phyloP scores from a whole-genome alignment of 2,329 filamentous ascomycete genomes.

The Curvularia verruculosa region DNA sequence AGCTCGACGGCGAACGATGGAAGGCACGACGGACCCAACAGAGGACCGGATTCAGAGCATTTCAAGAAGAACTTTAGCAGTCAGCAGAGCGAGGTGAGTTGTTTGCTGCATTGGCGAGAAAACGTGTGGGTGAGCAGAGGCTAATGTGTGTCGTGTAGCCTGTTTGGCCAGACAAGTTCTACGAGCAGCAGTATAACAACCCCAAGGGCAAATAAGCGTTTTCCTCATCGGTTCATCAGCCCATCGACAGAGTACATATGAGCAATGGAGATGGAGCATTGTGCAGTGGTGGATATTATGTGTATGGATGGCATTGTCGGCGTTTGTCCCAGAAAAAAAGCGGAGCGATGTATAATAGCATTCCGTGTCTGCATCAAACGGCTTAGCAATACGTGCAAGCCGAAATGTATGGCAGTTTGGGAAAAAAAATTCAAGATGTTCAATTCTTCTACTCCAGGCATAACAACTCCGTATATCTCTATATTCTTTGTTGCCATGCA shows the following conservation, averaged over 20 bases:
- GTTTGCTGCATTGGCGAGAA: not conserved
- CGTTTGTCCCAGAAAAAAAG: constrained; percentile 9
- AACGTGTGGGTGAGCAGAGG: not conserved
- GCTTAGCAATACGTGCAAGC: not conserved
- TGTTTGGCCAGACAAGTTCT: constrained; percentile 40
- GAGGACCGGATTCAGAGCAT: constrained; percentile 36
- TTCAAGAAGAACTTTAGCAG: constrained; percentile 35
- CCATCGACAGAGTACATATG: constrained; percentile 1
- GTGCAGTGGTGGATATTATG: not conserved
- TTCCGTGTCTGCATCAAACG: not conserved
- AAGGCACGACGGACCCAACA: constrained; percentile 32
- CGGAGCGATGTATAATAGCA: constrained; percentile 1
- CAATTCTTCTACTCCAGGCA: not conserved
- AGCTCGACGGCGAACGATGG: constrained; percentile 29
- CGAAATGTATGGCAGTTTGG: not conserved
- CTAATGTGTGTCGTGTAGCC: constrained; percentile 15
- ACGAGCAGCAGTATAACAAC: constrained; percentile 42
- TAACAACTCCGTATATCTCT: not conserved
- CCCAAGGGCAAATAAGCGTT: constrained; percentile 43
- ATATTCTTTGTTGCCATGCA: not conserved
- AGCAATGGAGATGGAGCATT: constrained; percentile 1
- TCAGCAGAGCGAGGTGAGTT: constrained; percentile 36
- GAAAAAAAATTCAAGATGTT: not conserved
- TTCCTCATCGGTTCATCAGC: not conserved
- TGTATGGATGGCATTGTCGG: constrained; percentile 12